Percentiles rank a stretch among this genome's conserved stretches.
These are phyloP conservation scores for Scheffersomyces lignicola DNA, from an alignment of 1,139 yeast species.

Conservation along the genomic window DNA sequence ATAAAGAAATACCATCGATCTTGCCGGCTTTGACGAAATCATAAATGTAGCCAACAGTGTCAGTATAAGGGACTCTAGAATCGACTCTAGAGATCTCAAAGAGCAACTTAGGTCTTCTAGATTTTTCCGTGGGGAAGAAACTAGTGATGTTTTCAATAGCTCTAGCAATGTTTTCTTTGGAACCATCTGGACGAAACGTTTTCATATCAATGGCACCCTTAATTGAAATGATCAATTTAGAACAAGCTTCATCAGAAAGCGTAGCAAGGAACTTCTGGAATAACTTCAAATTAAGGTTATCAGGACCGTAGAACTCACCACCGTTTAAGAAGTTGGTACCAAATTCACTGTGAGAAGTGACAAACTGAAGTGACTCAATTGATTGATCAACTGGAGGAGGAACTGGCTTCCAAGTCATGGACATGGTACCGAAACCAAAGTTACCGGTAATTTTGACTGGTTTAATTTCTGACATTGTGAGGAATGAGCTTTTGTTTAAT, in stretches of 20 bases:
- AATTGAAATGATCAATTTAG: conserved; percentile 55
- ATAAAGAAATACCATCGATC: conserved; percentile 66
- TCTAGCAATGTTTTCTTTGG: conserved; percentile 43
- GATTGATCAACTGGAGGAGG: conserved; percentile 49
- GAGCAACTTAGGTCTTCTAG: conserved; percentile 46
- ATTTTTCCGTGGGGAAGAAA: conserved; percentile 46
- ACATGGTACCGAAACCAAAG: conserved; percentile 66
- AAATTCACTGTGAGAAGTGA: conserved; percentile 35
- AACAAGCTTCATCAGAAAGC: conserved; percentile 52
- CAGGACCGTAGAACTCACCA: conserved; percentile 76
- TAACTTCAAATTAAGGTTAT: conserved; percentile 43
- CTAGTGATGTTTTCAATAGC: conserved; percentile 52
- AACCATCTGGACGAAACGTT: conserved; percentile 47
- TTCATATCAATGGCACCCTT: conserved; percentile 58
- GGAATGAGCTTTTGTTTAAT: neutral
- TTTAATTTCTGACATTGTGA: neutral
- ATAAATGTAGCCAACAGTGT: conserved; percentile 49
- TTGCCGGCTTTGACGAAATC: conserved; percentile 55
- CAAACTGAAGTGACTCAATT: conserved; percentile 46
- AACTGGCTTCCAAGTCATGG: conserved; percentile 53
- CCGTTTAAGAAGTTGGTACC: conserved; percentile 65
- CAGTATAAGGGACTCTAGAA: conserved; percentile 44
- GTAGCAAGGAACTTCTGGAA: conserved; percentile 54
- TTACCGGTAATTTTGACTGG: conserved; percentile 25
- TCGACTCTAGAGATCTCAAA: conserved; percentile 75